These are phyloP conservation scores for Limnomonas spitsbergensis DNA, from an alignment of 139 green algal genomes.

Conservation along the genomic window DNA sequence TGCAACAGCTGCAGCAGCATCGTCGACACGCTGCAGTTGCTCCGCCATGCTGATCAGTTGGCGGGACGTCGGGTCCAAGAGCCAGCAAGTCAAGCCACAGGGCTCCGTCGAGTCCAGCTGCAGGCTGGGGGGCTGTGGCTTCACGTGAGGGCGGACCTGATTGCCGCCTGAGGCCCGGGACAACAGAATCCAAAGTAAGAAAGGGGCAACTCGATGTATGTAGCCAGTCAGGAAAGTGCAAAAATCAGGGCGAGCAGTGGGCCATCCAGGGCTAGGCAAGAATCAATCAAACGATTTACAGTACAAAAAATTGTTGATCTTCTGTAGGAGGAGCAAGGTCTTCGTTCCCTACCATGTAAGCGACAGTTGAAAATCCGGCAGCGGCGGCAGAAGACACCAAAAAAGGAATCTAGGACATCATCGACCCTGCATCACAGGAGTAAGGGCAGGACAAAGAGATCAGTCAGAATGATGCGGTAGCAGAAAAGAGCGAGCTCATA, in stretches of 20 bases:
- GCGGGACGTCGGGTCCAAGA: not conserved
- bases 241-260: too few relatives aligned
- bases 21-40: not conserved
- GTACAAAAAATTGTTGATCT: too few relatives aligned
- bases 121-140: not conserved
- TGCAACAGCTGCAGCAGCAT: not conserved
- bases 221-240: too few relatives aligned
- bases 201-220: too few relatives aligned
- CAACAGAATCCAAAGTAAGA: too few relatives aligned
- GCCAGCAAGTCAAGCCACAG: not conserved
- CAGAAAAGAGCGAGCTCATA: too few relatives aligned
- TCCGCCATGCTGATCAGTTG: not conserved
- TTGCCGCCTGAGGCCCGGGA: too few relatives aligned
- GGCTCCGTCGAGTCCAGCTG: not conserved
- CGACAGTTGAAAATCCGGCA: conserved; percentile 8
- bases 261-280: too few relatives aligned
- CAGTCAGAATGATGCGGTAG: too few relatives aligned
- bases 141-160: conserved; percentile 4
- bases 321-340: too few relatives aligned
- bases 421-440: not conserved
- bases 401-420: conserved; percentile 4
- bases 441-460: too few relatives aligned
- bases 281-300: too few relatives aligned
- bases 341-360: not conserved
- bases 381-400: conserved; percentile 7